Base-by-base conservation (phyloP, 371 early-diverging fungal species). In the Fennellomyces sp. region DNA sequence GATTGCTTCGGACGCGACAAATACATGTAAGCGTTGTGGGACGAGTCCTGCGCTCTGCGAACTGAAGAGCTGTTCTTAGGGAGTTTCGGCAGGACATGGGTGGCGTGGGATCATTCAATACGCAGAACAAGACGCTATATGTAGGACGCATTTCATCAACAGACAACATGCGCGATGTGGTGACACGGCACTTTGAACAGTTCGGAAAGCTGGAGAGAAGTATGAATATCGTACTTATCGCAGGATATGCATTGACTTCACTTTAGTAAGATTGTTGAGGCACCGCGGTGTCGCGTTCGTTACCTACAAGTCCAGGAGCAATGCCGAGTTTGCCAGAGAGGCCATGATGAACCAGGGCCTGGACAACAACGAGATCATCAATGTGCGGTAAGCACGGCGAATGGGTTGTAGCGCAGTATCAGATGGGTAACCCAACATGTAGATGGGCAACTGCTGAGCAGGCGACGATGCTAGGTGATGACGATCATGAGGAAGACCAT, bases 381-480 rank as follows among this genome's bases (percentile, higher is more conserved):
- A 81, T 48, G 78, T 81, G 19, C 60, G 76, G 72, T 71, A 66
- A 47, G 59, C 6, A 30, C n/a, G n/a, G n/a, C n/a, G n/a, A n/a
- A n/a, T n/a, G n/a, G n/a, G n/a, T n/a, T n/a, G n/a, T n/a, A n/a
- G n/a, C n/a, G n/a, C n/a, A n/a, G n/a, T 35, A 31, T 39, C 49
- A 76, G 89, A 56, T 94, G n/a, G n/a, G n/a, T n/a, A n/a, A n/a
- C n/a, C n/a, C n/a, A n/a, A n/a, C n/a, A n/a, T n/a, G n/a, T n/a
- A n/a, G n/a, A n/a, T n/a, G 94, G 94, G 94, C 94, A 2, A 88
- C 88, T 0, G 91, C 91, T 52, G 92, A 93, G 67, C 91, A 92
- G 2, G 91, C 92, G 65, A 88, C 92, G 8, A 70, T 70, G 51
- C 75, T 75, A 11, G 76, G 78, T 26, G 70, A 66, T 45, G 67